These are phyloP conservation scores for Suillus ampliporus DNA, from an alignment of 768 basidiomycete genomes.

Conservation along the genomic window DNA sequence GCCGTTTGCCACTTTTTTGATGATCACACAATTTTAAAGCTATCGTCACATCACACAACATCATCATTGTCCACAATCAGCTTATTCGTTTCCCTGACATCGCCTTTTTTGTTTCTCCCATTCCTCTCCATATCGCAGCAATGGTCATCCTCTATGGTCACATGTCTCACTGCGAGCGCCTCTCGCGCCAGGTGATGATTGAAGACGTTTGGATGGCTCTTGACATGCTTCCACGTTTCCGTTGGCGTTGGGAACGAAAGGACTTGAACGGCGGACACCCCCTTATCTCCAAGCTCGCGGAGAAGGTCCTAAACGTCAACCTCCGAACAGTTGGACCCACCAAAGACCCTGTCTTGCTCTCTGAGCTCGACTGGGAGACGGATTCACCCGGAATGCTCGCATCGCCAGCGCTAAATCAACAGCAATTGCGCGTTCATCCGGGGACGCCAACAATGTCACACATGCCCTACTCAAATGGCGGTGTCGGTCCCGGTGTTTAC, in stretches of 20 bases:
- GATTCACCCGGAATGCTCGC: conserved; percentile 36
- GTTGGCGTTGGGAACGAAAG: conserved; percentile 92
- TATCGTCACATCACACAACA: conserved; percentile 86
- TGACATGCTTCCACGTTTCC: conserved; percentile 86
- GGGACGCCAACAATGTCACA: conserved; percentile 45
- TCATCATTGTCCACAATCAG: conserved; percentile 83
- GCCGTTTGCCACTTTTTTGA: conserved; percentile 12
- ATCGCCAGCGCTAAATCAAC: conserved; percentile 32
- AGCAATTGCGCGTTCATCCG: conserved; percentile 32
- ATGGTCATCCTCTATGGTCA: conserved; percentile 92
- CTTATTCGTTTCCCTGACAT: conserved; percentile 86
- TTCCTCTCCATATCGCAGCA: conserved; percentile 86
- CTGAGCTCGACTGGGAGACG: conserved; percentile 52
- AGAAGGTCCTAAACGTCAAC: conserved; percentile 77
- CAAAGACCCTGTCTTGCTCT: conserved; percentile 47
- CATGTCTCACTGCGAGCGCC: conserved; percentile 76
- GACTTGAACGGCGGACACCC: conserved; percentile 82
- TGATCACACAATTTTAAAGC: conserved; percentile 46
- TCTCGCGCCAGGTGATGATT: conserved; percentile 66
- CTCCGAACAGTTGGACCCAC: conserved; percentile 57
- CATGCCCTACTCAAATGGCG: conserved; percentile 39
- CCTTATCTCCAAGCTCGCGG: conserved; percentile 82
- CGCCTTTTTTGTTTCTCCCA: conserved; percentile 88
- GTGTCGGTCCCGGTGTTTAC: conserved; percentile 30
- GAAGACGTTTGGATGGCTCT: conserved; percentile 89